Evolutionary conservation across 441 rosid genomes (phyloP).

Genomic region (Eruca vesicaria): DNA sequence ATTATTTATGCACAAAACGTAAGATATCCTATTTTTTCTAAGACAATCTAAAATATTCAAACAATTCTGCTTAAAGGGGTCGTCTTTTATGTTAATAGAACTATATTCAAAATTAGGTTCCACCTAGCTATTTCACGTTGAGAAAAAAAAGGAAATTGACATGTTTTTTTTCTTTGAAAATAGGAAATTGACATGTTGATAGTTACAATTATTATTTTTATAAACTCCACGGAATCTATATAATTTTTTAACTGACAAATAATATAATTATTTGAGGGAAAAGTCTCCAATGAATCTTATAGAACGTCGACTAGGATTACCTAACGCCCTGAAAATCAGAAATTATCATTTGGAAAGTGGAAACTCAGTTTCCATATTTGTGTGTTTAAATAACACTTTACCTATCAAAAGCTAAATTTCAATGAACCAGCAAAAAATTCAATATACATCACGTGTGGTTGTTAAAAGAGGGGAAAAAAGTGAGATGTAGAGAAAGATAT

Average conservation of each 20-base stretch:
- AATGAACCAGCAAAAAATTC: neutral
- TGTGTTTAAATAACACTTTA: neutral
- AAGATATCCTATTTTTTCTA: neutral
- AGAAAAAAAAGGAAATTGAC: neutral
- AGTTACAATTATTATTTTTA: neutral
- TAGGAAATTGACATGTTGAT: neutral
- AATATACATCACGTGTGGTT: constrained; percentile 2
- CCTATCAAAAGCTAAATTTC: neutral
- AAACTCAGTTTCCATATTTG: neutral
- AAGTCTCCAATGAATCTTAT: no score
- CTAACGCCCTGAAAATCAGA: neutral
- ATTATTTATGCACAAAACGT: neutral
- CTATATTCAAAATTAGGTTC: neutral
- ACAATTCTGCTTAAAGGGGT: no score
- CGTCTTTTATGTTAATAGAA: no score
- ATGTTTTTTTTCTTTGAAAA: no score
- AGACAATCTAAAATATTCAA: neutral
- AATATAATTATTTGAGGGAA: no score
- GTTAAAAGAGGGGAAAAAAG: no score
- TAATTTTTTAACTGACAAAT: neutral
- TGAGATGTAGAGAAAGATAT: neutral
- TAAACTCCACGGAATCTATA: neutral
- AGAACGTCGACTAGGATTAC: no score
- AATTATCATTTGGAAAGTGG: neutral
- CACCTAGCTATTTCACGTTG: neutral